Conservation (phyloP, 352 stramenopile genomes). For the Pythium vanterpoolii region DNA sequence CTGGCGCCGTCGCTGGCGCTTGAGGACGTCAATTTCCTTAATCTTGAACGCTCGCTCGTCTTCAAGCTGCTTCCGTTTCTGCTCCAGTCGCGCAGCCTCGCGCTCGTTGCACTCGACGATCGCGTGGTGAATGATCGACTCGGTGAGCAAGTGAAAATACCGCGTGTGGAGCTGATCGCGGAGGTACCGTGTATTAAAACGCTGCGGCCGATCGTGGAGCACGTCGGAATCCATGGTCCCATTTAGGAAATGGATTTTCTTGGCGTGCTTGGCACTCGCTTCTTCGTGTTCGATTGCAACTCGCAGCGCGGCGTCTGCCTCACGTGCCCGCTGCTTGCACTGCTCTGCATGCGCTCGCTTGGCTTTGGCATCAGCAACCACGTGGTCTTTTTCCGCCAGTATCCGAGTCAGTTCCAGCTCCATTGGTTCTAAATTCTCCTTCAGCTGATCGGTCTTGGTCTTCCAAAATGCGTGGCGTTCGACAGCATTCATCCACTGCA, state of each 20-base stretch:
- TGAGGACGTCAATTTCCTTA: conserved; percentile 43
- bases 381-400: conserved; percentile 43
- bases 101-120: conserved; percentile 45
- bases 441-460: conserved; percentile 15
- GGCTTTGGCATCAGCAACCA: conserved; percentile 46
- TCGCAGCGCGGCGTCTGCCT: conserved; percentile 33
- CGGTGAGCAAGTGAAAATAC: conserved; percentile 62
- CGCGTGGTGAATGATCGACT: conserved; percentile 46
- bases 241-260: conserved; percentile 47
- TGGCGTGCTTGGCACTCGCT: conserved; percentile 27
- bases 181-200: conserved; percentile 60
- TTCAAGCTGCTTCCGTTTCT: conserved; percentile 30
- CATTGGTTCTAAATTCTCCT: conserved; percentile 35
- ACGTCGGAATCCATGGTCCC: conserved; percentile 67
- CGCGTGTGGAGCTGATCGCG: conserved; percentile 44
- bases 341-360: conserved; percentile 44
- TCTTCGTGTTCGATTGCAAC: conserved; percentile 41
- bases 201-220: conserved; percentile 58
- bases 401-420: conserved; percentile 42
- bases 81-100: conserved; percentile 37
- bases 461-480: conserved; percentile 44
- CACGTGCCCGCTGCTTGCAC: conserved; percentile 35
- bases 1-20: conserved; percentile 44
- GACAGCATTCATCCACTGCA: conserved; percentile 50
- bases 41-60: conserved; percentile 45